Evolutionary conservation across 2,329 filamentous ascomycete species (phyloP), one percentile per base, ranked within the genome.

Genomic region (Fusarium tricinctum): DNA sequence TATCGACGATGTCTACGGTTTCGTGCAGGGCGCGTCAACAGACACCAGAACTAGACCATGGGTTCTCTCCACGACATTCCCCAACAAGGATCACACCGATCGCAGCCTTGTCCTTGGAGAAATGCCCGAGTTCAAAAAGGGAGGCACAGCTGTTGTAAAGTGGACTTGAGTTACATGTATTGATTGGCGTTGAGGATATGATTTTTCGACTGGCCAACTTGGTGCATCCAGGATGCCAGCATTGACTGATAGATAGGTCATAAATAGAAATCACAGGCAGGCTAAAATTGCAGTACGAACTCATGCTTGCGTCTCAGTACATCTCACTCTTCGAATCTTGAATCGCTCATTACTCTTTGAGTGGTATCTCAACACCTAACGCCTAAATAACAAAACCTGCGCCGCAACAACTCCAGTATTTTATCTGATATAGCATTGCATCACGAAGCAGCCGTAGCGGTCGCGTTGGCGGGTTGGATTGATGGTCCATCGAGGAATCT

Each of bases 11-110:
- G 85, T 97, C 10, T 95, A 96, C 78, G 82, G 84, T 10, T 95
- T 95, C 73, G 88, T 95, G 63, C 82, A 87, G 60, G 83, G 85
- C n/a, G 86, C 91, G 0, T 89, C 86, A 26, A 77, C 88, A 0
- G 84, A 84, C 8, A 85, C 86, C 49, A 81, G 81, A 30, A 75
- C 79, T 39, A 85, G 92, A n/a, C 73, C 84, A 6, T 96, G 91
- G 84, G 90, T 92, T 4, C 82, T 97, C 43, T 91, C 91, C 68
- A 96, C 92, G 0, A 95, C 92, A 0, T 96, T 96, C 78, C 92
- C 92, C 6, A 93, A 88, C 74, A 94, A 93, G 80, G 91, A 95
- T 54, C 86, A 95, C 67, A 89, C 85, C 3, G 91, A 96, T 73
- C 90, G 89, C 78, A 79, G 76, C 10, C 73, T 86, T 50, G 82